phyloP scores from a whole-genome alignment of 352 stramenopile species.

The Phytophthora rubi region DNA sequence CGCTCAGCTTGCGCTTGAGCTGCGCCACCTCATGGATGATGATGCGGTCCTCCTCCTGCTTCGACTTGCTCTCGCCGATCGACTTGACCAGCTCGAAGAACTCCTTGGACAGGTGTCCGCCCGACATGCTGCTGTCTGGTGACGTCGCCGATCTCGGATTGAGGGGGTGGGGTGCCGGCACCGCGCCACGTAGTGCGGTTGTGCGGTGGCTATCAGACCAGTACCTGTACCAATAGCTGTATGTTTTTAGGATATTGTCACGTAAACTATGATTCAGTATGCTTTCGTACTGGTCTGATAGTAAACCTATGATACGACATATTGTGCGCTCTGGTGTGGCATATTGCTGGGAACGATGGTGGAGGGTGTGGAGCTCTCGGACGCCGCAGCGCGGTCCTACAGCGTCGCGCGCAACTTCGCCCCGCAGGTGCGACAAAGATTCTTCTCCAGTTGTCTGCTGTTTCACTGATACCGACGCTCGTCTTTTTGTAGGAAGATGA shows the following conservation, averaged over 20 bases:
- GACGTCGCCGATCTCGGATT: conserved; percentile 34
- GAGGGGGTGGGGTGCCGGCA: neutral
- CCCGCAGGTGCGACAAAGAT: conserved; percentile 46
- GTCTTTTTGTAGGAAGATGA: conserved; percentile 58
- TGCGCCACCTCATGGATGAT: conserved; percentile 96
- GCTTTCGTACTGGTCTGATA: neutral
- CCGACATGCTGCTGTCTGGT: conserved; percentile 65
- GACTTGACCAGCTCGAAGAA: conserved; percentile 99
- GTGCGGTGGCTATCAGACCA: conserved; percentile 37
- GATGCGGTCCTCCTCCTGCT: conserved; percentile 99
- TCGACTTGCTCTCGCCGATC: conserved; percentile 99
- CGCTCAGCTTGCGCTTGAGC: conserved; percentile 96
- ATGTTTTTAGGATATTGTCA: neutral
- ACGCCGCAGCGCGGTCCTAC: conserved; percentile 70
- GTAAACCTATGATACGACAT: conserved; percentile 14
- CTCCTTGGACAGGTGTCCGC: conserved; percentile 94
- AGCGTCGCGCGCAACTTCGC: conserved; percentile 70
- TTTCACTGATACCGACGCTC: conserved; percentile 4
- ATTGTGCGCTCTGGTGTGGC: neutral
- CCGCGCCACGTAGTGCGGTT: conserved; percentile 7
- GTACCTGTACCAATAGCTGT: conserved; percentile 1
- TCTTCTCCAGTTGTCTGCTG: neutral
- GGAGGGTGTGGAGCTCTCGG: conserved; percentile 53
- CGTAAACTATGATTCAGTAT: neutral
- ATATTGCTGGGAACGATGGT: conserved; percentile 11